These are phyloP conservation scores for Acorus calamus DNA, from an alignment of 106 monocot species.

Conservation along the genomic window DNA sequence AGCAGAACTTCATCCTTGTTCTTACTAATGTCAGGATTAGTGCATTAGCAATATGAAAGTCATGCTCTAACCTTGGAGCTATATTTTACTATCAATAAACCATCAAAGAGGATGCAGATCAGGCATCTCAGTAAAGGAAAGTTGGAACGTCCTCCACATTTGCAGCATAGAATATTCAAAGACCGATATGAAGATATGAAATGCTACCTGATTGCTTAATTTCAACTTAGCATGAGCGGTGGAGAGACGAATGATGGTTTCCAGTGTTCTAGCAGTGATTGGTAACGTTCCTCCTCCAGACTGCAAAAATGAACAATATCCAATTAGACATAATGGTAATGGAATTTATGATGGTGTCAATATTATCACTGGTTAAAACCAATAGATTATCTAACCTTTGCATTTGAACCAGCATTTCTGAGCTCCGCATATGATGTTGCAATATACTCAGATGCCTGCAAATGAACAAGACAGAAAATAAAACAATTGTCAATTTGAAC, in stretches of 20 bases:
- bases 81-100: too few relatives aligned
- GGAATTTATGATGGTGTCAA: neutral
- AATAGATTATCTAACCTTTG: constrained; percentile 42
- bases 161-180: neutral
- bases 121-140: too few relatives aligned
- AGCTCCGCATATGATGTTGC: constrained; percentile 94
- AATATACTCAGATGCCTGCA: constrained; percentile 89
- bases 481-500: too few relatives aligned
- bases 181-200: neutral
- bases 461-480: neutral
- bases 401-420: constrained; percentile 71
- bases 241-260: constrained; percentile 95
- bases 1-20: too few relatives aligned
- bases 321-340: neutral
- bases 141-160: too few relatives aligned
- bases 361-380: neutral
- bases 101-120: too few relatives aligned
- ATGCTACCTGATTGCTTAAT: constrained; percentile 78
- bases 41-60: too few relatives aligned
- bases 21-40: too few relatives aligned
- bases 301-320: constrained; percentile 21
- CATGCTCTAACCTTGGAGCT: too few relatives aligned
- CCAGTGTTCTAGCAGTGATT: constrained; percentile 95
- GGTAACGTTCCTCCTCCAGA: constrained; percentile 97
- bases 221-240: constrained; percentile 98